These are phyloP conservation scores for Laburnicola sp. DNA, from an alignment of 2,329 filamentous ascomycete genomes.

Conservation along the genomic window DNA sequence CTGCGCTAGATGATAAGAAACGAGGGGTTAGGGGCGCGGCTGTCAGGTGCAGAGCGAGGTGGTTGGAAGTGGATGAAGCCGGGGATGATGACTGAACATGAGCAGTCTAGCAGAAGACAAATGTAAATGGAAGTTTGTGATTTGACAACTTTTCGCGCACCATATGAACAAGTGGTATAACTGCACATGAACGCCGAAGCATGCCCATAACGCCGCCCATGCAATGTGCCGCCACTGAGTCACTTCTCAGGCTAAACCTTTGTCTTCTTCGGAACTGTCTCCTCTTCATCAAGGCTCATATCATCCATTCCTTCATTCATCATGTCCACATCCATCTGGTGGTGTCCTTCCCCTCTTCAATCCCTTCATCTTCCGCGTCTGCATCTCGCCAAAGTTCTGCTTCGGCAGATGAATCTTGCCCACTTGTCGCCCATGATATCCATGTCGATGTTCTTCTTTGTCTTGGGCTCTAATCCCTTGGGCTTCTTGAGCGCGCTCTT, in stretches of 20 bases:
- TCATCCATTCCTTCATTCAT: conserved; percentile 23
- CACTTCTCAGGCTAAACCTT: conserved; percentile 14
- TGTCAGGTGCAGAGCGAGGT: conserved; percentile 63
- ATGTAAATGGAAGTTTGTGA: background rate
- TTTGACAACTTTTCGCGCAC: conserved; percentile 12
- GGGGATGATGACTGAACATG: conserved; percentile 55
- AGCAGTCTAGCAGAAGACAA: background rate
- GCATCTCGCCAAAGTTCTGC: conserved; percentile 83
- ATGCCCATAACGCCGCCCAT: conserved; percentile 37
- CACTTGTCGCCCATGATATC: conserved; percentile 95
- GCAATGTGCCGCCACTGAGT: conserved; percentile 16
- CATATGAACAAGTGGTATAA: conserved; percentile 31
- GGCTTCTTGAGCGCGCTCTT: conserved; percentile 91
- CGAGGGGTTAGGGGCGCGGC: conserved; percentile 65
- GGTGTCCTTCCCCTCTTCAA: conserved; percentile 74
- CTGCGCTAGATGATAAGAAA: conserved; percentile 64
- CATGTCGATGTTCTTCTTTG: conserved; percentile 95
- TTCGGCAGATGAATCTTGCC: conserved; percentile 88
- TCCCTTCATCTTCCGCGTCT: conserved; percentile 99
- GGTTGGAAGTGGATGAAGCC: conserved; percentile 62
- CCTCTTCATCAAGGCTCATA: conserved; percentile 34
- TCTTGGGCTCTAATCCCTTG: conserved; percentile 71
- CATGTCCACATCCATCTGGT: conserved; percentile 23
- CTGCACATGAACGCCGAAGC: conserved; percentile 22
- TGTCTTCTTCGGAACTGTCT: conserved; percentile 33